Percentiles rank a stretch among this genome's conserved stretches.
Conservation (phyloP, 805 yeast species). For the Candida berthetii region DNA sequence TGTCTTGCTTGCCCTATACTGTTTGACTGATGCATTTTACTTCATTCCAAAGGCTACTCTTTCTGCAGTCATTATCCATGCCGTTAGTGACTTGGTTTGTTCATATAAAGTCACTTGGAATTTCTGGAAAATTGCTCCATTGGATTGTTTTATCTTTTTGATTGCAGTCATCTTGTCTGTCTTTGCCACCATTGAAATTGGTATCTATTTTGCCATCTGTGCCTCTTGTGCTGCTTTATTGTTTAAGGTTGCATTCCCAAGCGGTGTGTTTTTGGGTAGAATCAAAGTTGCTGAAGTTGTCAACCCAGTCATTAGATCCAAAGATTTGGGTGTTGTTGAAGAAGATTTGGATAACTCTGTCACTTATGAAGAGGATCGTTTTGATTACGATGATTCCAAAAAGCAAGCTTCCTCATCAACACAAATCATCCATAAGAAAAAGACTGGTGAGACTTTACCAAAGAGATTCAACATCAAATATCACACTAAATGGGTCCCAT, state of each 20-base stretch:
- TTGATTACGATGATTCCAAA: not conserved
- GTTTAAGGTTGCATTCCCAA: slow-evolving; percentile 73
- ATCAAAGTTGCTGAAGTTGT: slow-evolving; percentile 66
- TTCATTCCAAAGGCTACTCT: slow-evolving; percentile 88
- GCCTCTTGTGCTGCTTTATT: slow-evolving; percentile 74
- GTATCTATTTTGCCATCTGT: slow-evolving; percentile 85
- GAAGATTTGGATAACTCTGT: slow-evolving; percentile 2
- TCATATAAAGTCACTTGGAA: slow-evolving; percentile 59
- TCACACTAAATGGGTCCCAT: slow-evolving; percentile 68
- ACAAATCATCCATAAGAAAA: slow-evolving; percentile 19
- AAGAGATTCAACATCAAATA: slow-evolving; percentile 25
- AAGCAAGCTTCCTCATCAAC: slow-evolving; percentile 3
- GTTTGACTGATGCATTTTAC: slow-evolving; percentile 76
- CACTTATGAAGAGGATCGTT: slow-evolving; percentile 4
- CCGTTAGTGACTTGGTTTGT: slow-evolving; percentile 81
- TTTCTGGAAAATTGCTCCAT: slow-evolving; percentile 67
- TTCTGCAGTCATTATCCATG: slow-evolving; percentile 86
- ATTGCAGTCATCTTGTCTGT: slow-evolving; percentile 19
- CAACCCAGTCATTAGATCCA: slow-evolving; percentile 44
- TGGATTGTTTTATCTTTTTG: slow-evolving; percentile 16
- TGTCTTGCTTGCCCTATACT: slow-evolving; percentile 81
- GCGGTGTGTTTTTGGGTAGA: slow-evolving; percentile 78
- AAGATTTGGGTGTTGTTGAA: slow-evolving; percentile 5
- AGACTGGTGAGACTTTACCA: slow-evolving; percentile 8
- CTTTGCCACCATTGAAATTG: slow-evolving; percentile 62